A percentile compares a stretch with the other conserved stretches of the same genome.
phyloP scores from a whole-genome alignment of 306 rosid genomes.

The Acacia acuminata region DNA sequence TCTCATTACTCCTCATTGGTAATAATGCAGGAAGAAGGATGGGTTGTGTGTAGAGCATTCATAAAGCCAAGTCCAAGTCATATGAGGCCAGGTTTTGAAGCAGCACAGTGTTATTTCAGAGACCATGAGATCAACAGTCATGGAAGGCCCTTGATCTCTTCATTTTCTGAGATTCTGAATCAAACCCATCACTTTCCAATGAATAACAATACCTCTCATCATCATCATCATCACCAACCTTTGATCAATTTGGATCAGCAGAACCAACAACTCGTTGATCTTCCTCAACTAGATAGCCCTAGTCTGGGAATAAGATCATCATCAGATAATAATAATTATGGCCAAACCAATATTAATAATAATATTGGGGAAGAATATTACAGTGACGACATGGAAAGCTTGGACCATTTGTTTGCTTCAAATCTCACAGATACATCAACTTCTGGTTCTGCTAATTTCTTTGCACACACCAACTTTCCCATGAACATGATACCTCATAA shows the following conservation, averaged over 20 bases:
- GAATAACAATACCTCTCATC: slow-evolving; percentile 5
- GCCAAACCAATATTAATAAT: slow-evolving; percentile 5
- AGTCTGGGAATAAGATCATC: slow-evolving; percentile 17
- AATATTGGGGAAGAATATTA: slow-evolving; percentile 42
- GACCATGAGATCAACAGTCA: slow-evolving; percentile 30
- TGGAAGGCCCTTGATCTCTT: slow-evolving; percentile 41
- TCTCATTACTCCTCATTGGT: neutral
- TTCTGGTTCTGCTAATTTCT: slow-evolving; percentile 18
- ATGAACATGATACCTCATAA: slow-evolving; percentile 25
- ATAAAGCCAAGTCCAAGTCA: slow-evolving; percentile 75
- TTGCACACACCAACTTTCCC: slow-evolving; percentile 39
- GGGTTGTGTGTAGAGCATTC: slow-evolving; percentile 95
- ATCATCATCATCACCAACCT: slow-evolving; percentile 18
- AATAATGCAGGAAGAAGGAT: slow-evolving; percentile 87
- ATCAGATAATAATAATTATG: neutral
- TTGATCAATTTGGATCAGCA: slow-evolving; percentile 24
- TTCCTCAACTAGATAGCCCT: slow-evolving; percentile 69
- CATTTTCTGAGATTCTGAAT: slow-evolving; percentile 41
- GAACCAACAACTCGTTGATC: slow-evolving; percentile 43
- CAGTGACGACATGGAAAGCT: slow-evolving; percentile 62
- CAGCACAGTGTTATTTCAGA: slow-evolving; percentile 47
- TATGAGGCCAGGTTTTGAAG: slow-evolving; percentile 62
- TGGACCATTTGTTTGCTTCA: slow-evolving; percentile 60
- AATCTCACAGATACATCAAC: slow-evolving; percentile 33
- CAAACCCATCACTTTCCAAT: slow-evolving; percentile 18